Base-by-base conservation (phyloP, 306 rosid genomes). In the Fragaria vesca region DNA sequence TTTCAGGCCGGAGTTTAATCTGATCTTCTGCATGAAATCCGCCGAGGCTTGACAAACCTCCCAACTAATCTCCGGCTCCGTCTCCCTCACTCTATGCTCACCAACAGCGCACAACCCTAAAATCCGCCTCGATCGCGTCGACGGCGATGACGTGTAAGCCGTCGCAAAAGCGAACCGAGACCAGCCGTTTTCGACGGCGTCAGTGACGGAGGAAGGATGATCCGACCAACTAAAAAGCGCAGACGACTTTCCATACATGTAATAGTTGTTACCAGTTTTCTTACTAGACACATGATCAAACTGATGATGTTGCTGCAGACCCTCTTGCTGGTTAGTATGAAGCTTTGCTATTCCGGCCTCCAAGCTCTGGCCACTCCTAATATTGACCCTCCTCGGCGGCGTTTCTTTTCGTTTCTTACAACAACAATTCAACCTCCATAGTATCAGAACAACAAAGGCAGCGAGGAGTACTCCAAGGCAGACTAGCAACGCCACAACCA, bases 101-200 rank as follows among this genome's bases (percentile, higher is more conserved):
- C 82, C 87, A 30, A 71, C 81, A 1, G 80, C 78, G 77, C 94
- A 90, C 48, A 83, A 66, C 67, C 93, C 93, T 72, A 93, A 52
- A 9, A 95, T 72, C 52, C 86, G 72, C 47, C 84, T 78, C 63
- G 94, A 85, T 77, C 85, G 84, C 62, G 89, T 83, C 4, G 92
- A 77, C 47, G 89, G 77, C 5, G 90, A 83, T 0, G 91, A 69
- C 74, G 51, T 79, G 76, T 47, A 65, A 13, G 32, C 82, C 1
- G 51, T 81, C 1, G 80, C 69, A 79, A 96, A 96, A 79, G 87
- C 94, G 79, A 93, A 96, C 80, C 91, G 89, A 2, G 96, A 90
- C 99, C 98, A 96, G 1, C 98, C 99, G 69, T 93, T 87, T 78
- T 96, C 98, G 3, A 96, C 93, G 71, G 99, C 98, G 74, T 93